Percentiles rank a stretch among this genome's conserved stretches.
These are phyloP conservation scores for Inga laurina DNA, from an alignment of 306 rosid genomes.

Conservation along the genomic window DNA sequence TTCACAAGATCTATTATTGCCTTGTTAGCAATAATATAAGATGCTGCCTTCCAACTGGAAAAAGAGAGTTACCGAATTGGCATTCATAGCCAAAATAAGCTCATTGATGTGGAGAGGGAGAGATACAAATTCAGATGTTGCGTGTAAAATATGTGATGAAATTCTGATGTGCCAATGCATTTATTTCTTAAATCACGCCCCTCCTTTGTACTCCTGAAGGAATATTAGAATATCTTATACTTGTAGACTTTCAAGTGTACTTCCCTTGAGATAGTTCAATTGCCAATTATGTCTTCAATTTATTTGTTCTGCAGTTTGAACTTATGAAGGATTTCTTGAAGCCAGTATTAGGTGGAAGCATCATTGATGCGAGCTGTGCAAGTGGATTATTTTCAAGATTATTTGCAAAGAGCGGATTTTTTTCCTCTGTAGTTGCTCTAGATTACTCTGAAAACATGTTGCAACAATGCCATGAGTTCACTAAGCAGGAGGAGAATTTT, in stretches of 20 bases:
- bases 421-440: constrained; percentile 79
- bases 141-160: constrained; percentile 21
- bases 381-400: constrained; percentile 91
- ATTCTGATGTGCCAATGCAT: constrained; percentile 23
- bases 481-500: constrained; percentile 76
- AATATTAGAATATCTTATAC: constrained; percentile 16
- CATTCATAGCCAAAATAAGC: constrained; percentile 8
- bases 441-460: constrained; percentile 97
- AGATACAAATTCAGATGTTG: not conserved
- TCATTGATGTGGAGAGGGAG: constrained; percentile 5
- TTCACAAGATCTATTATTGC: constrained; percentile 1
- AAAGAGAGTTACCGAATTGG: constrained; percentile 1
- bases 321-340: constrained; percentile 62
- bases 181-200: not conserved
- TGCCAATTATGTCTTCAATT: constrained; percentile 13
- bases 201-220: constrained; percentile 8
- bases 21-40: constrained; percentile 8
- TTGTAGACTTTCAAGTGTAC: constrained; percentile 10
- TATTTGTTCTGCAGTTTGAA: constrained; percentile 77
- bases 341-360: constrained; percentile 81
- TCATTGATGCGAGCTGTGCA: constrained; percentile 93
- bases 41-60: constrained; percentile 18
- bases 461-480: constrained; percentile 75
- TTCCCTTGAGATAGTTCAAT: not conserved
- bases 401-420: constrained; percentile 83